A percentile compares a stretch with the other conserved stretches of the same genome.
These are phyloP conservation scores for Deinandra increscens DNA, from an alignment of 129 eudicot genomes.

Conservation along the genomic window DNA sequence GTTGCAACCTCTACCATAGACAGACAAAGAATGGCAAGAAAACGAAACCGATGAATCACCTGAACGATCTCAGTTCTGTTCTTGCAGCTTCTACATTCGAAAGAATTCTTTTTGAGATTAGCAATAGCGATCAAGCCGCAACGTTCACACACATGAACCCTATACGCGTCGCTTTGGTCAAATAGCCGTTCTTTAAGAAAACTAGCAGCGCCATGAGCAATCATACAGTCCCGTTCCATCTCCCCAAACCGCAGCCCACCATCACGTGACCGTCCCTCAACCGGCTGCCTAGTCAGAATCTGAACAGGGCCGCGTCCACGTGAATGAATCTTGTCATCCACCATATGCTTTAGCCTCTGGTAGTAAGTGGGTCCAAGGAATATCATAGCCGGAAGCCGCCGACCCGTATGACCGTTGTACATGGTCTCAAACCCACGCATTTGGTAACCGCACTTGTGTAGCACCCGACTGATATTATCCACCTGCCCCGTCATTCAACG, in stretches of 20 bases:
- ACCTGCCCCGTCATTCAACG: constrained; percentile 37
- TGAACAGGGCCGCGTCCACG: constrained; percentile 97
- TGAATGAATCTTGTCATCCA: constrained; percentile 93
- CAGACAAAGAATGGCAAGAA: not conserved
- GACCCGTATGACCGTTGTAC: constrained; percentile 98
- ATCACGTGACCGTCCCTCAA: constrained; percentile 95
- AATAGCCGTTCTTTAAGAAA: constrained; percentile 88
- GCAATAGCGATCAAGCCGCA: constrained; percentile 92
- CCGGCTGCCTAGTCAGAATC: constrained; percentile 91
- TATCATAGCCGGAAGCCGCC: constrained; percentile 74
- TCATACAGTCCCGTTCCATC: constrained; percentile 97
- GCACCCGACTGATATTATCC: constrained; percentile 89
- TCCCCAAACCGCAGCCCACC: constrained; percentile 98
- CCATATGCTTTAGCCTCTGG: constrained; percentile 97
- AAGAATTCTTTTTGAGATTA: constrained; percentile 74
- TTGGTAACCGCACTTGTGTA: constrained; percentile 93
- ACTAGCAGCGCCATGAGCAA: constrained; percentile 97
- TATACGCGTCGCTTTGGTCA: constrained; percentile 92
- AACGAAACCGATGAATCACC: not conserved
- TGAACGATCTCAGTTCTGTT: constrained; percentile 87
- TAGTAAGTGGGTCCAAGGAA: constrained; percentile 97
- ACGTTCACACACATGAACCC: constrained; percentile 86
- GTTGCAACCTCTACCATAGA: not conserved
- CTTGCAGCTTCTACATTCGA: constrained; percentile 93
- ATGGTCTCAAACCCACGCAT: constrained; percentile 98